phyloP scores from a whole-genome alignment of 805 yeast genomes.

The Wickerhamiella dianesei region DNA sequence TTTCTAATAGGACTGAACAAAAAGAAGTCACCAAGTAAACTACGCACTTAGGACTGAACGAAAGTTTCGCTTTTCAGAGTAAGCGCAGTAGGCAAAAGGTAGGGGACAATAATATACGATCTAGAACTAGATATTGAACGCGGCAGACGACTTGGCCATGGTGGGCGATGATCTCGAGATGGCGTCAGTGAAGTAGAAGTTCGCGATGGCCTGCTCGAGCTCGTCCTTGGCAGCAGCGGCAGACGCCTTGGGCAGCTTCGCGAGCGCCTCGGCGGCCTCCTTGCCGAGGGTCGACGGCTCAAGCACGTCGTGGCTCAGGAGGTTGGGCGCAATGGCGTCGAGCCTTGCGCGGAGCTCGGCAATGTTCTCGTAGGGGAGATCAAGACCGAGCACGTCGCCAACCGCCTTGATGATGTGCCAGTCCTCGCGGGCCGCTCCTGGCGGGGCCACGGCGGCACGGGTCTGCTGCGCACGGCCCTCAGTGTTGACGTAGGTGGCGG shows the following conservation, averaged over 20 bases:
- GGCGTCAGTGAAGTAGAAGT: conserved; percentile 80
- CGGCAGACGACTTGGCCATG: conserved; percentile 73
- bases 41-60: too few relatives aligned
- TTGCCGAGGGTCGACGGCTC: conserved; percentile 52
- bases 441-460: conserved; percentile 76
- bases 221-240: conserved; percentile 27
- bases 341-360: conserved; percentile 55
- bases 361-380: conserved; percentile 65
- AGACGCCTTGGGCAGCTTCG: conserved; percentile 27
- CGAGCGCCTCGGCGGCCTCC: conserved; percentile 33
- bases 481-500: conserved; percentile 74
- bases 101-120: conserved; percentile 1
- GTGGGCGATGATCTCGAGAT: conserved; percentile 79
- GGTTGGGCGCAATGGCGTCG: conserved; percentile 67
- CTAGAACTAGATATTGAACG: conserved; percentile 14
- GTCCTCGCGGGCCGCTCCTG: conserved; percentile 84
- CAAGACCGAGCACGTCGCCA: conserved; percentile 56
- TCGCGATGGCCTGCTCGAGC: conserved; percentile 58
- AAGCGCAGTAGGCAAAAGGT: too few relatives aligned
- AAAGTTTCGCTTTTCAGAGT: too few relatives aligned
- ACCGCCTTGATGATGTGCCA: conserved; percentile 80
- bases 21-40: too few relatives aligned
- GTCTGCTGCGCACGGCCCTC: conserved; percentile 81
- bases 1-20: too few relatives aligned
- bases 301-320: conserved; percentile 58